Evolutionary conservation across 2,329 filamentous ascomycete species (phyloP), one percentile per base, ranked within the genome.

Genomic region (Penicillium capsulatum): DNA sequence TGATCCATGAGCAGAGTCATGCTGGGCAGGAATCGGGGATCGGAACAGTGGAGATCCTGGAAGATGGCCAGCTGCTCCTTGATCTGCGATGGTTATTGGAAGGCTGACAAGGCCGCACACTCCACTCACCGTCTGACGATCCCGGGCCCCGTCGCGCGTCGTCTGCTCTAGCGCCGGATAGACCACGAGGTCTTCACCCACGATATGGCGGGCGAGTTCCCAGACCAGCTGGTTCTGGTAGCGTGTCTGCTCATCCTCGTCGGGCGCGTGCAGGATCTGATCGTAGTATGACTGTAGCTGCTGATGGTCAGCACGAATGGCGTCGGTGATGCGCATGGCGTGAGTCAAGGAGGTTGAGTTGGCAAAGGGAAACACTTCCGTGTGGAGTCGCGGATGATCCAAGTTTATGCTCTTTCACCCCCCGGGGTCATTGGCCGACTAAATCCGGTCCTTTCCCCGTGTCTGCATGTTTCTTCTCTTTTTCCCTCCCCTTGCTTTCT

Each of bases 101-200:
- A n/a, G 9, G 22, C n/a, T 28, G 6, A 14, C 26, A n/a, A 14
- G 9, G 10, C 26, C 5, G 26, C 26, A 11, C n/a, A 28, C 13
- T 14, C 26, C 13, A 14, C 9, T 28, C 26, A 11, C 13, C 26
- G 11, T 24, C 5, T 15, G 19, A 22, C 9, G 66, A 10, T 74
- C 67, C 0, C 73, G 71, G 74, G 65, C 62, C 31, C 75, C 74
- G 1, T 62, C 55, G 1, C 64, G 57, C 13, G 78, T 46, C 38
- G 74, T 57, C 41, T 71, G 69, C 50, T 77, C 72, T 13, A 79
- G 61, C 2, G 71, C 74, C 0, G 76, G 76, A 44, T 79, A 78
- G 1, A 79, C 62, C 7, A 79, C 62, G 37, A 76, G 53, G 47
- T 77, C 74, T 43, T 77, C 72, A 7, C 67, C 71, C 35, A 76